These are phyloP conservation scores for Colletotrichum tamarilloi DNA, from an alignment of 2,329 filamentous ascomycete species.

Conservation along the genomic window DNA sequence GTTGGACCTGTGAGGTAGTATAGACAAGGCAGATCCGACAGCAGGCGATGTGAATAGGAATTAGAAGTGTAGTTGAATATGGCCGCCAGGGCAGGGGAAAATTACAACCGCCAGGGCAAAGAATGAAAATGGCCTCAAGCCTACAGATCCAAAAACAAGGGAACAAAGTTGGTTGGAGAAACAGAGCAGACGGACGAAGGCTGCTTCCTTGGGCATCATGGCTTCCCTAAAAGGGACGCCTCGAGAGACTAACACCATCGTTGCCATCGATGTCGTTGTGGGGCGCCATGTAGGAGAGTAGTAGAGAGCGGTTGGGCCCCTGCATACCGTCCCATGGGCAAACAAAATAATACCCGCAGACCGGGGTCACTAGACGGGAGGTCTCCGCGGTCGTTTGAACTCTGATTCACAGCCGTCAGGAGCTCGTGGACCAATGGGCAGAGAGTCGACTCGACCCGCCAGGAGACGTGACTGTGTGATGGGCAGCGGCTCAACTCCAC, in stretches of 20 bases:
- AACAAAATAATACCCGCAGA: slow-evolving; percentile 14
- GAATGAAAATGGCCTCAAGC: slow-evolving; percentile 11
- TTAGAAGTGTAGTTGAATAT: slow-evolving; percentile 6
- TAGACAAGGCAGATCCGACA: too few relatives aligned
- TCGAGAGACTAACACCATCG: background rate
- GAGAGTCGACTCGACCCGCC: background rate
- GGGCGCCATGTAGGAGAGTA: slow-evolving; percentile 3
- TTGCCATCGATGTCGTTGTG: background rate
- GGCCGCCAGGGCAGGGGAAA: slow-evolving; percentile 16
- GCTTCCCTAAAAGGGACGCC: slow-evolving; percentile 12
- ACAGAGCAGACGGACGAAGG: background rate
- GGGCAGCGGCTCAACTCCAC: slow-evolving; percentile 16
- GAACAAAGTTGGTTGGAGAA: background rate
- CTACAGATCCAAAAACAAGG: background rate
- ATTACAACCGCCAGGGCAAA: slow-evolving; percentile 23
- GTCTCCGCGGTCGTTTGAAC: slow-evolving; percentile 25
- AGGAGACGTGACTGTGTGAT: background rate
- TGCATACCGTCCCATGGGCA: slow-evolving; percentile 20
- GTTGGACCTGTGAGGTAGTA: background rate
- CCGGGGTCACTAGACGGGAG: slow-evolving; percentile 6
- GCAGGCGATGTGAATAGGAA: background rate
- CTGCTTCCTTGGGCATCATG: background rate
- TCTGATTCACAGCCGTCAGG: slow-evolving; percentile 21
- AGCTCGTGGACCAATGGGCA: slow-evolving; percentile 1
- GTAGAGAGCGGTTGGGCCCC: slow-evolving; percentile 2